phyloP scores from a whole-genome alignment of 208 protist species.

The Leptomonas seymouri region DNA sequence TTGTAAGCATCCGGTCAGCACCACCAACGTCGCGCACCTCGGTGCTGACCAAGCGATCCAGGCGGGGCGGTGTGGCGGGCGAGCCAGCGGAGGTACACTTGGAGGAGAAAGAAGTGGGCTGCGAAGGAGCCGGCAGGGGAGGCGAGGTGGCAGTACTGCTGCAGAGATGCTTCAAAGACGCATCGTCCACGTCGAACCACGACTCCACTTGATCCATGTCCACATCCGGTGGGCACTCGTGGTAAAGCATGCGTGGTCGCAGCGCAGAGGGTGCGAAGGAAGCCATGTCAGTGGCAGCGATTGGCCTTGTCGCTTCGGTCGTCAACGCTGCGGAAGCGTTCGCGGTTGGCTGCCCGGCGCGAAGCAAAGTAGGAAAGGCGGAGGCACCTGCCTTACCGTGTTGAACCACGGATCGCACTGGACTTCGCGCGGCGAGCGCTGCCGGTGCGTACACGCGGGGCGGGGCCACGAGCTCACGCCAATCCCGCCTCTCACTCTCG shows the following conservation, averaged over 20 bases:
- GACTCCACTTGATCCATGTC: conserved; percentile 19
- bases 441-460: conserved; percentile 23
- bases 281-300: background rate
- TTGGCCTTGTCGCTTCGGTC: background rate
- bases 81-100: background rate
- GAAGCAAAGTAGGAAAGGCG: background rate
- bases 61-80: background rate
- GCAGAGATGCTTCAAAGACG: conserved; percentile 10
- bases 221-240: conserved; percentile 23
- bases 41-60: background rate
- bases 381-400: background rate
- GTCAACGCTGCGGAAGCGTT: background rate
- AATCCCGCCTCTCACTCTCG: conserved; percentile 14
- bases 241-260: conserved; percentile 21
- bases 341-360: background rate
- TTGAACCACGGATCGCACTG: background rate
- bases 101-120: background rate
- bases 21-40: conserved; percentile 1
- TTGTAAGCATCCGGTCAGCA: background rate
- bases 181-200: conserved; percentile 23
- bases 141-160: background rate
- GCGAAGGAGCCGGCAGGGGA: background rate
- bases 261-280: background rate
- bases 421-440: background rate
- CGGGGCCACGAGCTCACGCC: conserved; percentile 31